These are phyloP conservation scores for Knufia petricola DNA, from an alignment of 2,329 filamentous ascomycete species.

Conservation along the genomic window DNA sequence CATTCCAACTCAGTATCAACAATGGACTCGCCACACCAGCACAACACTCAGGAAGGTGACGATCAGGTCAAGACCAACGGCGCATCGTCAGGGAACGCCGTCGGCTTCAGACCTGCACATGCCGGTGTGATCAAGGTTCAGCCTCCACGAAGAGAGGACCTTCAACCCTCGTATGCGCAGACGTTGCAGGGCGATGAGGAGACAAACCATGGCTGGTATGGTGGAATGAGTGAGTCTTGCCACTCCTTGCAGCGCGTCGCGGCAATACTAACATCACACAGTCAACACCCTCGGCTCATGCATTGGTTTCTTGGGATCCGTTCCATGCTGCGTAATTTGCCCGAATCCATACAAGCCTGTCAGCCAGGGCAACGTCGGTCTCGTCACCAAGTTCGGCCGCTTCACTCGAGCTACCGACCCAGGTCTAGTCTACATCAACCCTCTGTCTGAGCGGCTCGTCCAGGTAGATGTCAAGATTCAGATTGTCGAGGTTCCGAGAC, in stretches of 20 bases:
- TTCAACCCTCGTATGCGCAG: conserved; percentile 73
- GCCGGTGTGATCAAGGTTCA: conserved; percentile 58
- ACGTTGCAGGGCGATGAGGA: conserved; percentile 56
- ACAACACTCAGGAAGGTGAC: neutral
- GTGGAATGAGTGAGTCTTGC: conserved; percentile 62
- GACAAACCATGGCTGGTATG: conserved; percentile 77
- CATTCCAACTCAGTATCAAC: conserved; percentile 6
- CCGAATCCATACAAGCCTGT: conserved; percentile 96
- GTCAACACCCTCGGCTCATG: conserved; percentile 64
- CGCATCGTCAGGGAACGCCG: neutral
- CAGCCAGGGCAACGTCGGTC: conserved; percentile 82
- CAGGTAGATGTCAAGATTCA: conserved; percentile 99
- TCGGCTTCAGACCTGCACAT: conserved; percentile 41
- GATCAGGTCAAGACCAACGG: conserved; percentile 4
- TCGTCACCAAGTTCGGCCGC: conserved; percentile 87
- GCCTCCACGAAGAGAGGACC: conserved; percentile 70
- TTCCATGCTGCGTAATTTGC: conserved; percentile 84
- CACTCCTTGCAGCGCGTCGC: neutral
- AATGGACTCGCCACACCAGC: conserved; percentile 19
- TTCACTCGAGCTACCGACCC: conserved; percentile 96
- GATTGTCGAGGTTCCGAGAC: conserved; percentile 88
- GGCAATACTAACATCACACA: conserved; percentile 25
- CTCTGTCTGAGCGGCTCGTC: conserved; percentile 76
- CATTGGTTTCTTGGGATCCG: conserved; percentile 70
- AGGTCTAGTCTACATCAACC: conserved; percentile 94